Conservation (phyloP, 225 moss, liverwort and hornwort genomes). For the Takakia lepidozioides region DNA sequence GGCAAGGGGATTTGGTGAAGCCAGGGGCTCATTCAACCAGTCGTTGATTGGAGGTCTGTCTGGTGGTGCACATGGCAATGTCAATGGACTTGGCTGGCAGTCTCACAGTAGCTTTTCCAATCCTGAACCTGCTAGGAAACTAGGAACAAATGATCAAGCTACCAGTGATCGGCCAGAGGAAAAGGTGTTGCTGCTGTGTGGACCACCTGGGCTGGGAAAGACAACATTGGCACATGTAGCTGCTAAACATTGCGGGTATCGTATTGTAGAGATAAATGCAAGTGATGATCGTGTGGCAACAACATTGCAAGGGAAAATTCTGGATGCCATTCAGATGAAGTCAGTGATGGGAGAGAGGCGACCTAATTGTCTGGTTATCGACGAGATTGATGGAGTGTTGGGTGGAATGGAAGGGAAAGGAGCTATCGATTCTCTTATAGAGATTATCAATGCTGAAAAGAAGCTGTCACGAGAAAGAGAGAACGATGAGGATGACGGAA, state of each 20-base stretch:
- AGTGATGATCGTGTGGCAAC: constrained; percentile 92
- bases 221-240: constrained; percentile 93
- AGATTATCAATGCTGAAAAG: constrained; percentile 54
- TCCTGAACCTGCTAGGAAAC: constrained; percentile 13
- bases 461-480: constrained; percentile 30
- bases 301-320: constrained; percentile 74
- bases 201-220: constrained; percentile 93
- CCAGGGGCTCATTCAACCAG: constrained; percentile 25
- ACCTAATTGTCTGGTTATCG: constrained; percentile 96
- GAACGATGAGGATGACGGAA: constrained; percentile 35
- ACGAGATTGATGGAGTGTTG: constrained; percentile 92
- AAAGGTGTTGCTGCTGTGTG: constrained; percentile 89
- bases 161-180: constrained; percentile 40
- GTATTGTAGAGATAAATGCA: constrained; percentile 96
- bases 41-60: constrained; percentile 1
- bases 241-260: constrained; percentile 93
- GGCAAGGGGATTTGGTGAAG: constrained; percentile 22
- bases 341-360: constrained; percentile 73
- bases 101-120: constrained; percentile 19
- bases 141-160: constrained; percentile 9
- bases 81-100: neutral
- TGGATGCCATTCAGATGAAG: constrained; percentile 96
- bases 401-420: constrained; percentile 82
- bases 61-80: constrained; percentile 2
- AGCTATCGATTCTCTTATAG: constrained; percentile 76